Evolutionary conservation across 306 rosid species (phyloP), one percentile per base, ranked within the genome.

Genomic region (Hylodesmum podocarpum): DNA sequence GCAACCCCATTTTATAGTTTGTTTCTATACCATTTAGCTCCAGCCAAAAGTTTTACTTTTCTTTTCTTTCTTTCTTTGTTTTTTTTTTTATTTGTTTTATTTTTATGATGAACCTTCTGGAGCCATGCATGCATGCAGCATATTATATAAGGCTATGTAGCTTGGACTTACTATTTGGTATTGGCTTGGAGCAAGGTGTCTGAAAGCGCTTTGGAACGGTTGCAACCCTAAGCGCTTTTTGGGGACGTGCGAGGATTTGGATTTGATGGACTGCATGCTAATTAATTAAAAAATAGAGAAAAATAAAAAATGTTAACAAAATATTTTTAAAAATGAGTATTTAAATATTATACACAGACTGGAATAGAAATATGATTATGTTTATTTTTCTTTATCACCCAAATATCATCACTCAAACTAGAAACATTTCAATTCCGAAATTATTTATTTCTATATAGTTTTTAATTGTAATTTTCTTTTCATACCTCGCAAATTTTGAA

Each of bases 1-100:
- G 69, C 46, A 66, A 12, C 54, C 72, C 65, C 75, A 1, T 70
- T 81, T 76, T 82, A 82, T 82, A 81, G 85, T 18, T 59, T 2
- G 19, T 59, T 69, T 69, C 24, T 44, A 55, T 54, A 24, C 70
- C 44, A 21, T 58, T 72, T 28, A 49, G 41, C 53, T 21, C 44
- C 6, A 37, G 24, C 16, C 24, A 24, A 15, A 2, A 33, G 6
- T 2, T 6, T 33, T 33, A 6, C 36, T 6, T 33, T 33, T 6
- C n/a, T n/a, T n/a, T n/a, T n/a, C n/a, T n/a, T n/a, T n/a, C n/a
- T n/a, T n/a, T n/a, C n/a, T n/a, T n/a, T n/a, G n/a, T n/a, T n/a
- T n/a, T n/a, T n/a, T n/a, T n/a, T n/a, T n/a, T n/a, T n/a, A n/a
- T n/a, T n/a, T n/a, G n/a, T n/a, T n/a, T n/a, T n/a, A n/a, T n/a